Evolutionary conservation across 176 grass and related monocot genomes (phyloP).

Genomic region (Metroxylon sagu): DNA sequence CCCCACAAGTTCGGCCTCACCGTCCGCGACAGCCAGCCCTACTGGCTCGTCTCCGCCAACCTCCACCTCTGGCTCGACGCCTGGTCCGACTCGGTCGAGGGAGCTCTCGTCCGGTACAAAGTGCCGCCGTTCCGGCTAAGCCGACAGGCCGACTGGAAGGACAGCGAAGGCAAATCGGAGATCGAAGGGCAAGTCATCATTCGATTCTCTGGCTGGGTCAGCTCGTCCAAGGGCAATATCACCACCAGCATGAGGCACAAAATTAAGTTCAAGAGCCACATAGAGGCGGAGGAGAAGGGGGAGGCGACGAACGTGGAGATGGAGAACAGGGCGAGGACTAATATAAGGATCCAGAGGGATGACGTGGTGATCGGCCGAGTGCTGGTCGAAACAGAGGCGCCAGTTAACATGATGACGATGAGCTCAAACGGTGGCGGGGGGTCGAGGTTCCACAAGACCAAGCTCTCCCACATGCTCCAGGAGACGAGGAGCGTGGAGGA

Average conservation of each 20-base stretch:
- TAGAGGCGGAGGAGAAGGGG: slow-evolving; percentile 12
- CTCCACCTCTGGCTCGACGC: too few species aligned
- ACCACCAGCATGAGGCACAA: slow-evolving; percentile 1
- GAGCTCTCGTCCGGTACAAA: too few species aligned
- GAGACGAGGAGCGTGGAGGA: slow-evolving; percentile 11
- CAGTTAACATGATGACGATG: neutral
- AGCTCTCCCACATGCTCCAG: neutral
- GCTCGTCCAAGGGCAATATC: too few species aligned
- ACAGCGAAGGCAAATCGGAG: too few species aligned
- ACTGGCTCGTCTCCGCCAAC: too few species aligned
- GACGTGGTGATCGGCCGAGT: neutral
- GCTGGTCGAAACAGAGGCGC: slow-evolving; percentile 5
- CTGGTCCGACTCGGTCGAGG: too few species aligned
- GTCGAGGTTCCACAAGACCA: slow-evolving; percentile 16
- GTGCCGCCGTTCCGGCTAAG: too few species aligned
- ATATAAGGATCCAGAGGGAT: neutral
- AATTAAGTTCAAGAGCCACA: slow-evolving; percentile 15
- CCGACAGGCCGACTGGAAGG: too few species aligned
- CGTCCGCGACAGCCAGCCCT: too few species aligned
- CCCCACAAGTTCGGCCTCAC: too few species aligned
- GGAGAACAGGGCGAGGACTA: slow-evolving; percentile 4
- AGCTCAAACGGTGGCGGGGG: slow-evolving; percentile 4
- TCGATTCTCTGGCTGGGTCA: too few species aligned
- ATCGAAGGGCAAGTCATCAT: too few species aligned
- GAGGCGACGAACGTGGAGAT: neutral